Evolutionary conservation across 2,329 filamentous ascomycete species (phyloP).

Genomic region (Microdochium paspali): DNA sequence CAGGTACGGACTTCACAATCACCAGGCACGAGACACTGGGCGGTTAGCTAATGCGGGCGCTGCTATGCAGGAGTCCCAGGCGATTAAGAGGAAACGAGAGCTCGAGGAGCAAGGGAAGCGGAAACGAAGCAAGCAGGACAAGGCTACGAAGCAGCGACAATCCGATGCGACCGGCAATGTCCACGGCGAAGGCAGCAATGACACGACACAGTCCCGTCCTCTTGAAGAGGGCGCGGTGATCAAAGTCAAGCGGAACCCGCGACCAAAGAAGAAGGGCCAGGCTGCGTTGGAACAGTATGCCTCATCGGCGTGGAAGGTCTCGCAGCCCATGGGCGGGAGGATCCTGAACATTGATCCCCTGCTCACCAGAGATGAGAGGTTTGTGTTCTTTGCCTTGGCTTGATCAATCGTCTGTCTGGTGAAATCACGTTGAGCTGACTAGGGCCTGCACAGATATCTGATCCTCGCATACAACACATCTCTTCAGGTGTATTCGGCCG

Average conservation of each 20-base stretch:
- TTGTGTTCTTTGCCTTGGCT: no score
- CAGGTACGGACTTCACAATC: neutral
- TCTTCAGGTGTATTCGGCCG: conserved; percentile 71
- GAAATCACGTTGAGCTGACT: no score
- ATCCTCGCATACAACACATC: conserved; percentile 67
- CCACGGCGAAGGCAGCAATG: no score
- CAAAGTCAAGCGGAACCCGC: conserved; percentile 8
- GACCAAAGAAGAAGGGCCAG: conserved; percentile 3
- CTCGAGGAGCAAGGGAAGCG: conserved; percentile 28
- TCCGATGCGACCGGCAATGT: no score
- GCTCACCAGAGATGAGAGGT: conserved; percentile 53
- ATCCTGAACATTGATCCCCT: conserved; percentile 58
- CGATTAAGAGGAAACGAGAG: conserved; percentile 39
- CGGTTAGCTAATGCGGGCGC: conserved; percentile 4
- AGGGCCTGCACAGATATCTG: conserved; percentile 58
- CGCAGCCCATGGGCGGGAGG: conserved; percentile 54
- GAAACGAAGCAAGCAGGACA: conserved; percentile 19
- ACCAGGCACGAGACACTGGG: neutral
- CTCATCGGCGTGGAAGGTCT: conserved; percentile 42
- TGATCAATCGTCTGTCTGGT: no score
- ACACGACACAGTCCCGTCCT: no score
- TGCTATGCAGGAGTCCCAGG: conserved; percentile 20
- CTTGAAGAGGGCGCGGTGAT: conserved; percentile 3
- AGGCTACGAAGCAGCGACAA: conserved; percentile 19
- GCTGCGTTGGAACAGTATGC: conserved; percentile 3